phyloP scores from a whole-genome alignment of 2,329 filamentous ascomycete species.

The Aspergillus brasiliensis region DNA sequence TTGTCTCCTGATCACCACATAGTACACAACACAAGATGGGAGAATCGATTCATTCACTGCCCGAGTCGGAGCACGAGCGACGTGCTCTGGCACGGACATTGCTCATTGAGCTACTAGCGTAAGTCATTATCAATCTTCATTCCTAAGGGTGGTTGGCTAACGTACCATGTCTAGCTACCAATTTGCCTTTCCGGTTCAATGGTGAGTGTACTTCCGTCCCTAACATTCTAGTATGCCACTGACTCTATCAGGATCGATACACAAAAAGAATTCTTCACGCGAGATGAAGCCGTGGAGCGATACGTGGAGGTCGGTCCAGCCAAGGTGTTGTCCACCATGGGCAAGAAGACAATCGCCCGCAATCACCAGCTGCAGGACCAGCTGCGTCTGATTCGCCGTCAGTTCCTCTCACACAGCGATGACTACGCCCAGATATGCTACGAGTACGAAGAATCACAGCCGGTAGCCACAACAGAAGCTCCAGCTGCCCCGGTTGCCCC shows the following conservation, averaged over 20 bases:
- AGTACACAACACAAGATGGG: background rate
- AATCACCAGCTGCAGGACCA: background rate
- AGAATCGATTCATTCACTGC: background rate
- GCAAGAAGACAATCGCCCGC: slow-evolving; percentile 3
- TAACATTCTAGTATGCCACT: background rate
- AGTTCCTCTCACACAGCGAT: background rate
- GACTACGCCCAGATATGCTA: background rate
- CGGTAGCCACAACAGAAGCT: background rate
- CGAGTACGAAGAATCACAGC: background rate
- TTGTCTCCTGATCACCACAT: background rate
- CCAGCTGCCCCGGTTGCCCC: background rate
- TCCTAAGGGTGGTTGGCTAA: background rate
- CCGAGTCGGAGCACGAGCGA: background rate
- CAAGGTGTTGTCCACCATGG: slow-evolving; percentile 5
- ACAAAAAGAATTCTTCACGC: background rate
- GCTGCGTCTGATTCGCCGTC: background rate
- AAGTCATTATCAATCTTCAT: background rate
- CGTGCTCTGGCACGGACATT: background rate
- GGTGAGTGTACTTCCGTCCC: background rate
- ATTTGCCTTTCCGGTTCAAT: slow-evolving; percentile 12
- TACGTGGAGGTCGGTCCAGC: slow-evolving; percentile 2
- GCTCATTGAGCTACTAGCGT: slow-evolving; percentile 5
- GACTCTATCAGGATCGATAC: slow-evolving; percentile 4
- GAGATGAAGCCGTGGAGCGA: background rate
- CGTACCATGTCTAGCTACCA: background rate